Conservation (phyloP, 441 rosid species). For the Corymbia calophylla region DNA sequence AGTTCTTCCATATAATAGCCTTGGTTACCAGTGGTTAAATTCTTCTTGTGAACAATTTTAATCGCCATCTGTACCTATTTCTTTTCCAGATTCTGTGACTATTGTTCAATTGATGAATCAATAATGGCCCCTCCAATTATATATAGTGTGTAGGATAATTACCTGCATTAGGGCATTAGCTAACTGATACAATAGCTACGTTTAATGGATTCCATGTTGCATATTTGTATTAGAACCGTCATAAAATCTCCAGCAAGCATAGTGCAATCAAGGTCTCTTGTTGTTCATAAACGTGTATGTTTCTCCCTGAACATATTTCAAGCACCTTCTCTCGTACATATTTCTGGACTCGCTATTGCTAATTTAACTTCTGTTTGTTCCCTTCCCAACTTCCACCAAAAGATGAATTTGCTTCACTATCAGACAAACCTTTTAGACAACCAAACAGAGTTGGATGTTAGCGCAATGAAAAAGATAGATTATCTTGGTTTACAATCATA, state of each 20-base stretch:
- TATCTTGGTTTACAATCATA: conserved; percentile 27
- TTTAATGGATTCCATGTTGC: background rate
- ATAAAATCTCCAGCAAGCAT: background rate
- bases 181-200: background rate
- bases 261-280: background rate
- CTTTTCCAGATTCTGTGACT: background rate
- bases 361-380: background rate
- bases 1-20: background rate
- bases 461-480: conserved; percentile 7
- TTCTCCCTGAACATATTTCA: background rate
- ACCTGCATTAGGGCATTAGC: background rate
- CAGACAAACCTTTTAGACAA: background rate
- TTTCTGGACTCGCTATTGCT: background rate
- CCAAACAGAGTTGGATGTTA: background rate
- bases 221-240: background rate
- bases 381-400: background rate
- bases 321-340: background rate
- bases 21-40: background rate
- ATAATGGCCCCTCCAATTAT: background rate
- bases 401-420: background rate
- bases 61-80: background rate
- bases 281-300: background rate
- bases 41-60: background rate
- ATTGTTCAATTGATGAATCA: background rate
- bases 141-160: background rate